Evolutionary conservation across 768 basidiomycete genomes (phyloP).

Genomic region (Lactarius sp.): DNA sequence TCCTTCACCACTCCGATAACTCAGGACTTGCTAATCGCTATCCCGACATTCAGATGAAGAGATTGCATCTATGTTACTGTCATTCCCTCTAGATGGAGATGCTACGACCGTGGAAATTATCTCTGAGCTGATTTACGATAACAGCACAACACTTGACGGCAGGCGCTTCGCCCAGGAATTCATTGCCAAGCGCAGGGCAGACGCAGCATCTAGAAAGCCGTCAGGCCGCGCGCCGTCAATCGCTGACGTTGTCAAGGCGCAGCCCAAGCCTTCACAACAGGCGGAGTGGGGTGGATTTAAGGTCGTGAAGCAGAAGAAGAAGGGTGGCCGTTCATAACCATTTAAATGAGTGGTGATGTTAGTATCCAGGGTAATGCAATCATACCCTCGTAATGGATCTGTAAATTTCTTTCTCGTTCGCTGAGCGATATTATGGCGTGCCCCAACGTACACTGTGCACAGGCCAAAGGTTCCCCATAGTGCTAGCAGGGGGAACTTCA

Average conservation of each 20-base stretch:
- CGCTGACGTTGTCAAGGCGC: slow-evolving; percentile 86
- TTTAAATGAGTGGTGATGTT: background rate
- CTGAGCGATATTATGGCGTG: background rate
- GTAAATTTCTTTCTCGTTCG: background rate
- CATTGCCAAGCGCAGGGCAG: slow-evolving; percentile 78
- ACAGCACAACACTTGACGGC: slow-evolving; percentile 92
- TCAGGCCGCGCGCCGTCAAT: slow-evolving; percentile 60
- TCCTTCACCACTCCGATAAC: background rate
- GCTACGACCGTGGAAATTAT: slow-evolving; percentile 84
- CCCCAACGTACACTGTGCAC: background rate
- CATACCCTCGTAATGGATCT: slow-evolving; percentile 10
- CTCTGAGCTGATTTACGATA: slow-evolving; percentile 90
- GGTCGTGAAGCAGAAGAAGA: slow-evolving; percentile 95
- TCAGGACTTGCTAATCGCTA: slow-evolving; percentile 6
- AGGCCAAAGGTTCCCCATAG: too few species aligned
- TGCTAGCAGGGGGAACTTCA: too few species aligned
- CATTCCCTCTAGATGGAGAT: slow-evolving; percentile 89
- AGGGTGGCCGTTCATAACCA: slow-evolving; percentile 52
- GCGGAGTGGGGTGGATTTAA: slow-evolving; percentile 87
- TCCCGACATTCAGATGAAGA: slow-evolving; percentile 69
- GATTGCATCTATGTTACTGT: slow-evolving; percentile 90
- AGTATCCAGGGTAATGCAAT: slow-evolving; percentile 4
- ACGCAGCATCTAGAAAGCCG: slow-evolving; percentile 54
- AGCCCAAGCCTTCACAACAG: slow-evolving; percentile 66
- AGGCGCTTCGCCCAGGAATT: slow-evolving; percentile 93